Evolutionary conservation across 2,329 filamentous ascomycete genomes (phyloP).

Genomic region (Zymoseptoria passerinii): DNA sequence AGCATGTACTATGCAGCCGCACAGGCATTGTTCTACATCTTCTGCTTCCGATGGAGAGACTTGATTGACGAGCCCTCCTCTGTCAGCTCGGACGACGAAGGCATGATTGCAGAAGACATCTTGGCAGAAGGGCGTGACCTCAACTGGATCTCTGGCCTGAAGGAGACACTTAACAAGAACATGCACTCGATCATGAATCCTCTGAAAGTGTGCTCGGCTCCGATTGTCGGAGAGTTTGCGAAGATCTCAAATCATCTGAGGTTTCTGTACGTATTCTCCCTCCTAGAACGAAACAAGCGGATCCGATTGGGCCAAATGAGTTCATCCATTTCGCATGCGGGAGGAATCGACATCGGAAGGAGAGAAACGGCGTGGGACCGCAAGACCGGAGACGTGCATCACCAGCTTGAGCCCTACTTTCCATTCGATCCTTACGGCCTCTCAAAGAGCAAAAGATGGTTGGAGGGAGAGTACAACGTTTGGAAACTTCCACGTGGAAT

Average conservation of each 20-base stretch:
- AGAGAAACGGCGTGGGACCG: slow-evolving; percentile 46
- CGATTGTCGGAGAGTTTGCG: slow-evolving; percentile 86
- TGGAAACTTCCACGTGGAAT: slow-evolving; percentile 66
- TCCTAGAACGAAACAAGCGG: slow-evolving; percentile 88
- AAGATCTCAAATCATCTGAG: slow-evolving; percentile 76
- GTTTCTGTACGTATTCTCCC: slow-evolving; percentile 80
- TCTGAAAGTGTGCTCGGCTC: slow-evolving; percentile 84
- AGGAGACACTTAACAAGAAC: slow-evolving; percentile 64
- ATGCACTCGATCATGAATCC: slow-evolving; percentile 89
- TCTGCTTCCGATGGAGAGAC: slow-evolving; percentile 96
- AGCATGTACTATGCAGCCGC: slow-evolving; percentile 77
- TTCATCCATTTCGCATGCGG: slow-evolving; percentile 36
- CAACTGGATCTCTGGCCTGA: slow-evolving; percentile 66
- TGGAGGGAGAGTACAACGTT: slow-evolving; percentile 72
- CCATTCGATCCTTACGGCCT: slow-evolving; percentile 96
- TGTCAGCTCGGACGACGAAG: slow-evolving; percentile 29
- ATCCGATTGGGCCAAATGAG: slow-evolving; percentile 68
- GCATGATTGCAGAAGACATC: slow-evolving; percentile 45
- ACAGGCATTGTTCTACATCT: slow-evolving; percentile 89
- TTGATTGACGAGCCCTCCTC: slow-evolving; percentile 54
- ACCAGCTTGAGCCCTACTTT: slow-evolving; percentile 89
- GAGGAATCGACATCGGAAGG: slow-evolving; percentile 44
- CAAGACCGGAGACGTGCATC: slow-evolving; percentile 63
- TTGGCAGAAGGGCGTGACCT: slow-evolving; percentile 64
- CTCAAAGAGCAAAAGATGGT: slow-evolving; percentile 77